Evolutionary conservation across 2,329 filamentous ascomycete genomes (phyloP).

Genomic region (Alternaria arborescens): DNA sequence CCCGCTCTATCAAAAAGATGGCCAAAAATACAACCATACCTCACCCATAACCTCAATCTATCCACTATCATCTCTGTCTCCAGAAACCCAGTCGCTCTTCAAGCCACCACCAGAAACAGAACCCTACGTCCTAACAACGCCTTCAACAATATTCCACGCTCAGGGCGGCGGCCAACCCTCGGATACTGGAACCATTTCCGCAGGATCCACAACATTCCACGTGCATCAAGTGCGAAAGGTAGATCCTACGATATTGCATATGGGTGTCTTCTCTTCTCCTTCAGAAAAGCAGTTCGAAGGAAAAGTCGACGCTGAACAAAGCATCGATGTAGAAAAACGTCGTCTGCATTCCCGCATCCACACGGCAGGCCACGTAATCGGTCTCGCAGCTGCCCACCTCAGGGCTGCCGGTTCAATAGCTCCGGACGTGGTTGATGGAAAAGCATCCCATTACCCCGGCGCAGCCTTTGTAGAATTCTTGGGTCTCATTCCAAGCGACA

Average conservation of each 20-base stretch:
- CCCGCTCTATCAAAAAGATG: conserved; percentile 53
- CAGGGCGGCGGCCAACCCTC: conserved; percentile 79
- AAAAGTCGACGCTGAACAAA: background rate
- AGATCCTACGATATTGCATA: conserved; percentile 68
- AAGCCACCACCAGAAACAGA: conserved; percentile 61
- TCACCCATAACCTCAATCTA: conserved; percentile 59
- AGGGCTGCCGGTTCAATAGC: conserved; percentile 54
- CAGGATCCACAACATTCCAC: conserved; percentile 53
- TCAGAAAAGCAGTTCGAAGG: background rate
- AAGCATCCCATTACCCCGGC: conserved; percentile 76
- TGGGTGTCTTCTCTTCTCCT: conserved; percentile 62
- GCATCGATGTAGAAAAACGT: conserved; percentile 68
- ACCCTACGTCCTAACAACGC: conserved; percentile 67
- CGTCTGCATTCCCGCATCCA: conserved; percentile 73
- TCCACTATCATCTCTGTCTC: conserved; percentile 61
- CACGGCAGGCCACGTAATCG: conserved; percentile 77
- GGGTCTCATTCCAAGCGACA: conserved; percentile 68
- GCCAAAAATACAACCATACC: conserved; percentile 53
- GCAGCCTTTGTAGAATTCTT: conserved; percentile 72
- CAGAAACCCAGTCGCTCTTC: conserved; percentile 64
- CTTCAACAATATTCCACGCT: conserved; percentile 76
- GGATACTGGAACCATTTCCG: conserved; percentile 67
- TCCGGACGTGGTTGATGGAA: conserved; percentile 67
- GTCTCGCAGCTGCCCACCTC: conserved; percentile 70
- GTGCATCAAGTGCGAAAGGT: conserved; percentile 66